Percentiles rank a stretch among this genome's conserved stretches.
These are phyloP conservation scores for Adiantum capillusveneris DNA, from an alignment of 75 land plant species.

Conservation along the genomic window DNA sequence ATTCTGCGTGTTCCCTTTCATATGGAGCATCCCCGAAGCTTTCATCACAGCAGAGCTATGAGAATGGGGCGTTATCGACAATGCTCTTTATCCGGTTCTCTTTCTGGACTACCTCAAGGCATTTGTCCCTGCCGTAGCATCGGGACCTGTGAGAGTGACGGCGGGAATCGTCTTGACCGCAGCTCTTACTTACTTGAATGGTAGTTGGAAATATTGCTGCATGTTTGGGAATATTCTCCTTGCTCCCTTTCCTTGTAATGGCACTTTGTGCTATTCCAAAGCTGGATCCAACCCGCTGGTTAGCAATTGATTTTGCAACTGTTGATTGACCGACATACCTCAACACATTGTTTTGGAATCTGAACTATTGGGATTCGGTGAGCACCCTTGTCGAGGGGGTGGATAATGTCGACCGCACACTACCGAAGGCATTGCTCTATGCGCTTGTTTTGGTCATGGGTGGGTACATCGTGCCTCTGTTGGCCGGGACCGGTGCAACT, in stretches of 20 bases:
- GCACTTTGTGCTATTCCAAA: constrained; percentile 48
- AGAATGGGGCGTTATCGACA: constrained; percentile 86
- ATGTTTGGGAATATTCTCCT: constrained; percentile 47
- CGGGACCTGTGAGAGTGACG: constrained; percentile 25
- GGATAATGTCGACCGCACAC: constrained; percentile 27
- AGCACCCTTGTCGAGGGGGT: constrained; percentile 53
- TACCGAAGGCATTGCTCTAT: constrained; percentile 36
- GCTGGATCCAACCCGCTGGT: constrained; percentile 48
- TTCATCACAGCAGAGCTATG: constrained; percentile 73
- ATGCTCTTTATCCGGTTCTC: constrained; percentile 55
- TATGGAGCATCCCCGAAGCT: constrained; percentile 84
- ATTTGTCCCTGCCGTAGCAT: constrained; percentile 21
- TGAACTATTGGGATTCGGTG: constrained; percentile 62
- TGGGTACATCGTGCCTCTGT: constrained; percentile 29
- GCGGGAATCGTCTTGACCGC: constrained; percentile 44
- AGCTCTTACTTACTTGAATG: constrained; percentile 65
- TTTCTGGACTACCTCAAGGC: constrained; percentile 48
- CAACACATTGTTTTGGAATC: constrained; percentile 58
- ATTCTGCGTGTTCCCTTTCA: constrained; percentile 56
- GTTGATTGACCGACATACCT: constrained; percentile 44
- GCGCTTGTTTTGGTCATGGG: constrained; percentile 32
- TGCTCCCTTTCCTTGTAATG: constrained; percentile 62
- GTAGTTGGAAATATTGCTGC: constrained; percentile 54
- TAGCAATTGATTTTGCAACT: constrained; percentile 26
- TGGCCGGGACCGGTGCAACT: constrained; percentile 45